Evolutionary conservation across 1,284 basidiomycete genomes (phyloP).

Genomic region (Cutaneotrichosporon mucoides): DNA sequence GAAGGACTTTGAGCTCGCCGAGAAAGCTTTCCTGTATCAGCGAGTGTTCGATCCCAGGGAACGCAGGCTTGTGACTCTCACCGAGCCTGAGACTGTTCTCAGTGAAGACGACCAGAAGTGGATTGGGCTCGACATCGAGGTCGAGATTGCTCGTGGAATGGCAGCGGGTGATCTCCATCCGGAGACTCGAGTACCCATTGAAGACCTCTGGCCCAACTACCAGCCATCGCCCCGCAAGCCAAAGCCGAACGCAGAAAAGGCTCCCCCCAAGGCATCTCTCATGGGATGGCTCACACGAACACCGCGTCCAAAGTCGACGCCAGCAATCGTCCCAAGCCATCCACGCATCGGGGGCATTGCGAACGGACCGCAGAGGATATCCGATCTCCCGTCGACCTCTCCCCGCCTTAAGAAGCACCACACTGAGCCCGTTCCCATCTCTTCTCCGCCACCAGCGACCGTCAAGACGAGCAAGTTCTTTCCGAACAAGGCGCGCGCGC

Average conservation of each 20-base stretch:
- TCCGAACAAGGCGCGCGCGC: background rate
- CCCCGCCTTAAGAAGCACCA: background rate
- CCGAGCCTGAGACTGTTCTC: conserved; percentile 55
- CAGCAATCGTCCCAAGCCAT: conserved; percentile 22
- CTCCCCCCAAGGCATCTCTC: too few relatives aligned
- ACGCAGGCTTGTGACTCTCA: conserved; percentile 65
- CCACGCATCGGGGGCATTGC: conserved; percentile 26
- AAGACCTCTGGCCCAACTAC: conserved; percentile 70
- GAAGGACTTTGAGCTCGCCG: conserved; percentile 65
- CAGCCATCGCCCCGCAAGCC: conserved; percentile 15
- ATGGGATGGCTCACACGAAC: background rate
- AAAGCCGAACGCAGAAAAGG: too few relatives aligned
- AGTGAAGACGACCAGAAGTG: conserved; percentile 63
- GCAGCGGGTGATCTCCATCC: conserved; percentile 77
- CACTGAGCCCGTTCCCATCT: background rate
- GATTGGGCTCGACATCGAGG: conserved; percentile 60
- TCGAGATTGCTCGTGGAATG: conserved; percentile 54
- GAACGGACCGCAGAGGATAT: conserved; percentile 39
- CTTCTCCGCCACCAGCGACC: background rate
- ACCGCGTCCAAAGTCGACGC: conserved; percentile 14
- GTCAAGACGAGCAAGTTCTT: conserved; percentile 38
- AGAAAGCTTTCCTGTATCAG: conserved; percentile 91
- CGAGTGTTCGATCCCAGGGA: conserved; percentile 78
- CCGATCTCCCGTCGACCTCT: conserved; percentile 22
- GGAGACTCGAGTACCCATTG: conserved; percentile 64